Conservation (phyloP, 306 rosid genomes). For the Vigna nakashimae region DNA sequence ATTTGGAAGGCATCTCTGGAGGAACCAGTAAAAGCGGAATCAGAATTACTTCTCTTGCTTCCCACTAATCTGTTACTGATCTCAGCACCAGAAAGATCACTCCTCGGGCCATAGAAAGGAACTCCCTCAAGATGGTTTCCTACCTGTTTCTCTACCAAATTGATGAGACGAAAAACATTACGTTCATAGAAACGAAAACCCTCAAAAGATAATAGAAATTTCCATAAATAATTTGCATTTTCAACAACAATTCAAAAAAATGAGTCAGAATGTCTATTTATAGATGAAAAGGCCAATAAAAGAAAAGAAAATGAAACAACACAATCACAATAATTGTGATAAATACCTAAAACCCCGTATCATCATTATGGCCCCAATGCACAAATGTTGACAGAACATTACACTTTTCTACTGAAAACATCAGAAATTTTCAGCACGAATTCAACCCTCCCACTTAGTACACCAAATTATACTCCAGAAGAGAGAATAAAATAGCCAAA, state of each 20-base stretch:
- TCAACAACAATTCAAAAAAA: slow-evolving; percentile 14
- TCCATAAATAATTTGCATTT: slow-evolving; percentile 28
- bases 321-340: slow-evolving; percentile 27
- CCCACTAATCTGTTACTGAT: slow-evolving; percentile 72
- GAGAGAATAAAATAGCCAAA: slow-evolving; percentile 20
- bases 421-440: slow-evolving; percentile 15
- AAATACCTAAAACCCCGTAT: slow-evolving; percentile 22
- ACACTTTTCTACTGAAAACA: slow-evolving; percentile 22
- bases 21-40: slow-evolving; percentile 76
- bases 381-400: slow-evolving; percentile 34
- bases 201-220: slow-evolving; percentile 6
- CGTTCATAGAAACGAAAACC: slow-evolving; percentile 39
- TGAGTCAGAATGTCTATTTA: slow-evolving; percentile 16
- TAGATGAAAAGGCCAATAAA: slow-evolving; percentile 7
- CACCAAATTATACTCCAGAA: slow-evolving; percentile 16
- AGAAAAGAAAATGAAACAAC: background rate
- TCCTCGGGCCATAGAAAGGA: slow-evolving; percentile 84
- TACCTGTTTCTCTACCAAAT: slow-evolving; percentile 69
- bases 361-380: slow-evolving; percentile 34
- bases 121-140: slow-evolving; percentile 89
- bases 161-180: slow-evolving; percentile 50
- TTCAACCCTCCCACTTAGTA: slow-evolving; percentile 32
- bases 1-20: slow-evolving; percentile 70
- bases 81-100: slow-evolving; percentile 79
- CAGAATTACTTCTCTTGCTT: slow-evolving; percentile 85